Evolutionary conservation across 148 eudicot genomes (phyloP).

Genomic region (Hydrangea macrophylla): DNA sequence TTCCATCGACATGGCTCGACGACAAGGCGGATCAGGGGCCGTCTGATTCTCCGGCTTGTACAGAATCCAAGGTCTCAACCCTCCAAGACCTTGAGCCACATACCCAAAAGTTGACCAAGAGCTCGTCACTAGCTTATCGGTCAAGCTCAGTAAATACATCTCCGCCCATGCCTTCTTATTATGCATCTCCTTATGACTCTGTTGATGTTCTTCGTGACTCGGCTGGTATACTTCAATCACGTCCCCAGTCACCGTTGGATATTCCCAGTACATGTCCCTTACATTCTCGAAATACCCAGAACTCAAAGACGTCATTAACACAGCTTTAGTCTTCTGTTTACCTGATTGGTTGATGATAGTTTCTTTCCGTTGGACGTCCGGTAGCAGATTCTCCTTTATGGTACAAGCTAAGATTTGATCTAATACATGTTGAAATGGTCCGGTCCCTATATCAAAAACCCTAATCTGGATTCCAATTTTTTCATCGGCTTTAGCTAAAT

Average conservation of each 20-base stretch:
- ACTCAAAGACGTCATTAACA: slow-evolving; percentile 66
- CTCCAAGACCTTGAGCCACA: slow-evolving; percentile 93
- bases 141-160: slow-evolving; percentile 82
- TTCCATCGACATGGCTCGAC: slow-evolving; percentile 74
- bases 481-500: slow-evolving; percentile 78
- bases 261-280: slow-evolving; percentile 70
- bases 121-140: slow-evolving; percentile 80
- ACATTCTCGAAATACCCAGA: slow-evolving; percentile 67
- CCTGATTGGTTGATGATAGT: slow-evolving; percentile 14
- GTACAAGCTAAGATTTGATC: slow-evolving; percentile 74
- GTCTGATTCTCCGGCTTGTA: slow-evolving; percentile 66
- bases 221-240: slow-evolving; percentile 69
- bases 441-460: slow-evolving; percentile 57
- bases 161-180: slow-evolving; percentile 91
- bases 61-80: slow-evolving; percentile 89
- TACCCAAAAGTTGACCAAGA: slow-evolving; percentile 95
- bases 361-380: slow-evolving; percentile 41
- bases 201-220: slow-evolving; percentile 78
- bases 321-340: slow-evolving; percentile 53
- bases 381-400: slow-evolving; percentile 64
- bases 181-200: slow-evolving; percentile 58
- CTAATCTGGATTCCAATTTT: slow-evolving; percentile 79
- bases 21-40: slow-evolving; percentile 79
- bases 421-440: slow-evolving; percentile 74
- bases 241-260: slow-evolving; percentile 71